A percentile compares a stretch with the other conserved stretches of the same genome.
These are phyloP conservation scores for Phragmites australis DNA, from an alignment of 176 grass and related monocot species.

Conservation along the genomic window DNA sequence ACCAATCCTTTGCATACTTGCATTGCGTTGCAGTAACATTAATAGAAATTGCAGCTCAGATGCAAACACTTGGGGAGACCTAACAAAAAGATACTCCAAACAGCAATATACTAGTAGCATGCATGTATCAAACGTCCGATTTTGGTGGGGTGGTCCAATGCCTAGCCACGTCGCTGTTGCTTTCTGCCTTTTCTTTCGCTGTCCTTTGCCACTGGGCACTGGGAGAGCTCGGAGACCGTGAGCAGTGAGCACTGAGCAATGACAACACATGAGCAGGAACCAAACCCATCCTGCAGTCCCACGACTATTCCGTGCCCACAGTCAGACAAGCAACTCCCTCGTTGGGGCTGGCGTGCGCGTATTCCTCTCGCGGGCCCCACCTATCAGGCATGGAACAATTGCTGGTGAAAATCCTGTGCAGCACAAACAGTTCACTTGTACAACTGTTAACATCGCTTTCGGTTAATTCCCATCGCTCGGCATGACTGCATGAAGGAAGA, in stretches of 20 bases:
- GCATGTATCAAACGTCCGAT: not conserved
- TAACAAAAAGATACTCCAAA: no score
- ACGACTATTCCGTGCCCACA: slow-evolving; percentile 1
- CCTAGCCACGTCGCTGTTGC: slow-evolving; percentile 41
- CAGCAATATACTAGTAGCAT: not conserved
- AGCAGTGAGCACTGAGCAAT: not conserved
- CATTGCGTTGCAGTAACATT: no score
- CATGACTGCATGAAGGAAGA: not conserved
- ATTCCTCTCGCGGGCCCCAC: not conserved
- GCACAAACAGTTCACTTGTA: not conserved
- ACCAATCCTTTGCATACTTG: no score
- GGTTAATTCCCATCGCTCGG: not conserved
- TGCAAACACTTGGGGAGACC: not conserved
- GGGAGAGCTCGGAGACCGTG: slow-evolving; percentile 8
- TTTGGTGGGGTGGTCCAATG: slow-evolving; percentile 34
- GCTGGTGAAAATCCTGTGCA: not conserved
- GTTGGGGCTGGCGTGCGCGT: not conserved
- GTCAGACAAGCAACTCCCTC: not conserved
- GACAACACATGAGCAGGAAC: not conserved
- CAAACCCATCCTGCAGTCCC: not conserved
- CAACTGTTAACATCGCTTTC: not conserved
- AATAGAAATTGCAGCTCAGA: no score
- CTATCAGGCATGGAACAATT: not conserved
- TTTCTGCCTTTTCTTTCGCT: slow-evolving; percentile 14
- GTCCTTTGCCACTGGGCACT: not conserved